These are phyloP conservation scores for Phylloporus scabripes DNA, from an alignment of 768 basidiomycete genomes.

Conservation along the genomic window DNA sequence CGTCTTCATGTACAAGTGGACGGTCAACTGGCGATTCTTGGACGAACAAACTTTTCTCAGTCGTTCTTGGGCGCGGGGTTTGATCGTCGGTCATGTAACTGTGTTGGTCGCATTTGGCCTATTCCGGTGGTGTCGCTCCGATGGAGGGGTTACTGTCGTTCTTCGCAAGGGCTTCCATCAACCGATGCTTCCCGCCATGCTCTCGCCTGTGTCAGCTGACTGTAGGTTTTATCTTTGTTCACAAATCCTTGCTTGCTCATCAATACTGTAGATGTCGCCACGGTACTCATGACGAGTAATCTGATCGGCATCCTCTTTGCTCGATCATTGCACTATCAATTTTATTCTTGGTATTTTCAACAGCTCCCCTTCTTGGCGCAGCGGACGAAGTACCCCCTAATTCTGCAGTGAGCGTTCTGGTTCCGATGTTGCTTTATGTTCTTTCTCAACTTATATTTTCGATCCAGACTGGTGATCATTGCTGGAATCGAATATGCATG, in stretches of 20 bases:
- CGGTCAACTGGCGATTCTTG: conserved; percentile 95
- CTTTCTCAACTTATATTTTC: neutral
- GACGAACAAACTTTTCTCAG: conserved; percentile 73
- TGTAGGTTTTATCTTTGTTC: conserved; percentile 41
- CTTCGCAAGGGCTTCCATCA: conserved; percentile 48
- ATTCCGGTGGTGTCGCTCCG: conserved; percentile 67
- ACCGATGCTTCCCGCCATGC: conserved; percentile 47
- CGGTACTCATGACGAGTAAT: conserved; percentile 86
- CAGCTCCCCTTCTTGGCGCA: conserved; percentile 82
- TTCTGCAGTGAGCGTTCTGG: conserved; percentile 50
- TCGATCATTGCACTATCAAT: conserved; percentile 95
- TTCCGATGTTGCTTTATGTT: conserved; percentile 1
- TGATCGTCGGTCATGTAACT: conserved; percentile 63
- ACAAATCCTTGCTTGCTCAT: conserved; percentile 12
- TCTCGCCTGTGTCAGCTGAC: conserved; percentile 48
- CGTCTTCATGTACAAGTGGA: conserved; percentile 92
- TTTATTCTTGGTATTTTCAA: conserved; percentile 96
- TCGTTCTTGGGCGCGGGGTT: conserved; percentile 47
- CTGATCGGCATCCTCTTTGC: conserved; percentile 89
- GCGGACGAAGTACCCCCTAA: conserved; percentile 60
- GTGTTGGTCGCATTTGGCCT: conserved; percentile 62
- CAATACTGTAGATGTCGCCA: conserved; percentile 58
- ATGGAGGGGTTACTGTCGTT: conserved; percentile 61
- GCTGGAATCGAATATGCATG: conserved; percentile 74
- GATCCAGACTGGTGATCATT: conserved; percentile 53